Base-by-base conservation (phyloP, 2,329 filamentous ascomycete genomes). In the Microascus cirrosus region DNA sequence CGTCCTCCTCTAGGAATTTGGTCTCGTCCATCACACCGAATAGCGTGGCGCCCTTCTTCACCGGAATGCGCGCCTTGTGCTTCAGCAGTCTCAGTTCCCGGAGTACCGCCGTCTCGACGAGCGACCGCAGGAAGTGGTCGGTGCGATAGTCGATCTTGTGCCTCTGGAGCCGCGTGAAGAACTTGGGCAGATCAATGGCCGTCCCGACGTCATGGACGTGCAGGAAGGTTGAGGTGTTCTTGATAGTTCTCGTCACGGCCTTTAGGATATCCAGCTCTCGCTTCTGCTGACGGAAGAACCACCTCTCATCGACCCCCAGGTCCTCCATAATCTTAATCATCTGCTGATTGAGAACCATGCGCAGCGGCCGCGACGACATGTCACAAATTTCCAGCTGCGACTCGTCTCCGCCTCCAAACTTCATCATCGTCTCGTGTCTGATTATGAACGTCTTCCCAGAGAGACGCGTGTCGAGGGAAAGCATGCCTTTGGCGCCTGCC, bases 251-350 rank as follows among this genome's bases (percentile, higher is more conserved):
- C 0, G 85, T 85, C 53, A 87, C 82, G 12, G 70, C 69, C 2
- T 82, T 78, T 4, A 95, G 73, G 13, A 77, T 73, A 0, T 77
- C 62, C 3, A 94, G 71, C 32, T 85, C 85, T n/a, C 73, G 71
- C 0, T 75, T 72, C 67, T 94, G 90, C 1, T 89, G 70, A 0
- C 75, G 65, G 12, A 86, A 66, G 62, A 95, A 93, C 67, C 81
- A 86, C 0, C 70, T 58, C 1, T 72, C 65, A 0, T 75, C 66
- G 0, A 87, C 83, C 0, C 79, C 78, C 68, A 93, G 83, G 62
- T 95, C 90, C 65, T 95, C 90, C 1, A 95, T 69, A 5, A 95
- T 90, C 67, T 95, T 95, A 71, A 95, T 90, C 60, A 92, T 76
- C 62, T 89, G 89, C 1, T 87, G 83, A 65, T 95, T 95, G 1